phyloP scores from a whole-genome alignment of 129 eudicot species.

The Chrysanthemum seticuspe region DNA sequence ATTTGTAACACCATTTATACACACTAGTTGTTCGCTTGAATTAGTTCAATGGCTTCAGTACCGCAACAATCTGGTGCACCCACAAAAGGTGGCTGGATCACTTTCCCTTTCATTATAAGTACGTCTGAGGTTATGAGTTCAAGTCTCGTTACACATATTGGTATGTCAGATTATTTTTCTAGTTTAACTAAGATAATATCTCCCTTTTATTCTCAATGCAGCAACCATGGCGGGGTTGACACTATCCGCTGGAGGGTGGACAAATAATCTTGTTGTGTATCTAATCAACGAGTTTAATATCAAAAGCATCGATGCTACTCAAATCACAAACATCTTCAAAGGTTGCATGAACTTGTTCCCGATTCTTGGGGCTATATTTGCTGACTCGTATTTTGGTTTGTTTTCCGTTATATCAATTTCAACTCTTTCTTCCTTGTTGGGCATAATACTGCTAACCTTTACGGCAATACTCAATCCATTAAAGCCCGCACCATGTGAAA shows the following conservation, averaged over 20 bases:
- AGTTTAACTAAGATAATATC: not conserved
- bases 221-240: slow-evolving; percentile 48
- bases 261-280: slow-evolving; percentile 44
- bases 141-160: not conserved
- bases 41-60: slow-evolving; percentile 22
- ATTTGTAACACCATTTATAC: not conserved
- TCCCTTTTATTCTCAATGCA: not conserved
- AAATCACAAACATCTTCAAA: slow-evolving; percentile 39
- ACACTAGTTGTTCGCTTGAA: slow-evolving; percentile 13
- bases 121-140: not conserved
- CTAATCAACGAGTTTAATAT: slow-evolving; percentile 46
- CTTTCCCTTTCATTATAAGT: slow-evolving; percentile 72
- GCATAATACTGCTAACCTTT: slow-evolving; percentile 27
- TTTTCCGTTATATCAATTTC: slow-evolving; percentile 38
- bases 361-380: slow-evolving; percentile 48
- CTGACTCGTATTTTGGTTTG: slow-evolving; percentile 48
- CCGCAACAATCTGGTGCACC: slow-evolving; percentile 20
- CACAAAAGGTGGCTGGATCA: slow-evolving; percentile 66
- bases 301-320: slow-evolving; percentile 51
- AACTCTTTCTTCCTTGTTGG: slow-evolving; percentile 40
- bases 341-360: slow-evolving; percentile 53
- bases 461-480: slow-evolving; percentile 23
- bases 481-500: slow-evolving; percentile 28
- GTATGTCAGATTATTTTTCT: not conserved
- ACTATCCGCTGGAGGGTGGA: slow-evolving; percentile 54